Evolutionary conservation across 495 filamentous ascomycete species (phyloP).

Genomic region (Neurospora sp.): DNA sequence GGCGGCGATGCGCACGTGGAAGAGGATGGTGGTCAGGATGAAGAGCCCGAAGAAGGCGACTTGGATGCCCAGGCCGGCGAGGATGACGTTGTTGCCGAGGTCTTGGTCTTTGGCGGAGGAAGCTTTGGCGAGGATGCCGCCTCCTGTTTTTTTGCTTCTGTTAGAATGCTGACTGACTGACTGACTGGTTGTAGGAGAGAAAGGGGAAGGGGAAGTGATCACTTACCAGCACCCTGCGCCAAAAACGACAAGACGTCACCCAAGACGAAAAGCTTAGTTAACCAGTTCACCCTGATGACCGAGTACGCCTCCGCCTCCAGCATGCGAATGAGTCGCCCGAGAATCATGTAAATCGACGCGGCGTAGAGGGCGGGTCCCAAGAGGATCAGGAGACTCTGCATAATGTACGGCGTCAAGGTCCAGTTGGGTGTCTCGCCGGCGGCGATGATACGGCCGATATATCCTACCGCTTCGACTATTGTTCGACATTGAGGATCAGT

Average conservation of each 20-base stretch:
- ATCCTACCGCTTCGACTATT: constrained; percentile 50
- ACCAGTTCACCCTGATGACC: constrained; percentile 30
- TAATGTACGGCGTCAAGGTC: constrained; percentile 29
- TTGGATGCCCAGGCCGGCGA: constrained; percentile 39
- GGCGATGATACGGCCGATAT: constrained; percentile 40
- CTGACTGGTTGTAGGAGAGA: too few relatives aligned
- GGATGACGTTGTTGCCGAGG: constrained; percentile 34
- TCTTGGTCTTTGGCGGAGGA: constrained; percentile 7
- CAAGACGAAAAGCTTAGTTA: constrained; percentile 39
- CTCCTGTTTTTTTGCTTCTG: constrained; percentile 4
- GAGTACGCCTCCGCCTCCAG: constrained; percentile 30
- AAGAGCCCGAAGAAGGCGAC: constrained; percentile 46
- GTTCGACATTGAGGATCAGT: neutral
- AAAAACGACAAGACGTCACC: constrained; percentile 36
- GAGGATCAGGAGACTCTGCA: constrained; percentile 25
- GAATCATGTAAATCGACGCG: constrained; percentile 49
- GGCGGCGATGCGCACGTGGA: constrained; percentile 18
- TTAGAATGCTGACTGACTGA: neutral
- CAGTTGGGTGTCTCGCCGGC: constrained; percentile 21
- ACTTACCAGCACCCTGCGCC: constrained; percentile 21
- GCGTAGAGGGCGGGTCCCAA: constrained; percentile 32
- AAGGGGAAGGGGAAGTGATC: neutral
- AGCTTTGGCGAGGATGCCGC: constrained; percentile 28
- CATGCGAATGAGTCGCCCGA: constrained; percentile 36
- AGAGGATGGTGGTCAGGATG: constrained; percentile 33